These are phyloP conservation scores for Leccinum obscurum DNA, from an alignment of 768 basidiomycete genomes.

Conservation along the genomic window DNA sequence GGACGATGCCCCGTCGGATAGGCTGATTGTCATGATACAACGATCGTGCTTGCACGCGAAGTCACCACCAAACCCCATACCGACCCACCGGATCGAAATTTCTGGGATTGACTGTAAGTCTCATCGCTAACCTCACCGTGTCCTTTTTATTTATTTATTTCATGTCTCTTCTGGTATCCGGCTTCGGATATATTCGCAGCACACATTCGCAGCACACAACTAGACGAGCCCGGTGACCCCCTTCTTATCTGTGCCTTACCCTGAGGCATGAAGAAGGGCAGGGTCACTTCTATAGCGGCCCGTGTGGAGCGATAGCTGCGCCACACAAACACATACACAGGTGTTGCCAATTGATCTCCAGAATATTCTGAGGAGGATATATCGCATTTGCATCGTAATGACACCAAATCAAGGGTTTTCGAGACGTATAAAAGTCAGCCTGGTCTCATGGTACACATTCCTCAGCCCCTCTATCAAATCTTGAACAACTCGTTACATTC, in stretches of 20 bases:
- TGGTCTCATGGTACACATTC: background rate
- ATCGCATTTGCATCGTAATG: background rate
- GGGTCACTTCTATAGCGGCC: background rate
- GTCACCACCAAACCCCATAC: background rate
- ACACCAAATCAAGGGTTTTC: background rate
- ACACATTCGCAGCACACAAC: background rate
- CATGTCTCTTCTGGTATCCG: too few relatives aligned
- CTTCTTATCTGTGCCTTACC: background rate
- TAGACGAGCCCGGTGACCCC: background rate
- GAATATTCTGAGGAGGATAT: background rate
- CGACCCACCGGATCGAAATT: background rate
- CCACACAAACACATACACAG: background rate
- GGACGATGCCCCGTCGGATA: background rate
- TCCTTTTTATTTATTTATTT: too few relatives aligned
- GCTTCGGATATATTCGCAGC: background rate
- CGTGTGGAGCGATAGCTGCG: background rate
- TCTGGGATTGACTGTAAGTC: background rate
- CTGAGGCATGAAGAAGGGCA: background rate
- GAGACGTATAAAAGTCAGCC: conserved; percentile 10
- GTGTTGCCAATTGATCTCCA: background rate
- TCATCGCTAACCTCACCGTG: background rate
- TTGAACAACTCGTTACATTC: conserved; percentile 1
- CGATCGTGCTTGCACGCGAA: background rate
- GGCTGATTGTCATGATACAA: background rate
- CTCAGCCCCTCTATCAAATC: background rate